phyloP scores from a whole-genome alignment of 1,284 basidiomycete genomes.

The Cutaneotrichosporon arboriforme region DNA sequence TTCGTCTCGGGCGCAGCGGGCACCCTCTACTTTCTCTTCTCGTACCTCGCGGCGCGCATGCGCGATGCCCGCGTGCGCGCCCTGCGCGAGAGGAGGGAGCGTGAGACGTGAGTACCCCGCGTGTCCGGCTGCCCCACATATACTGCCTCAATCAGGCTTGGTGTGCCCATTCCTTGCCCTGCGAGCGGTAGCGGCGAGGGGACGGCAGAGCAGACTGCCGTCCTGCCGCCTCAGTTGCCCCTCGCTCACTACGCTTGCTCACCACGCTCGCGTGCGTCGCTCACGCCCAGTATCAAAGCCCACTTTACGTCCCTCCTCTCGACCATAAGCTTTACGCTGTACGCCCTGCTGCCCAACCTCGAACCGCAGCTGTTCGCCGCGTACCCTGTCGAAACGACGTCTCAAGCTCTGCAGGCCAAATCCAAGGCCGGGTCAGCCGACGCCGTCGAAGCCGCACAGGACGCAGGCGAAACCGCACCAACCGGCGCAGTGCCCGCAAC shows the following conservation, averaged over 20 bases:
- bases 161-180: no score
- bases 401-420: slow-evolving; percentile 31
- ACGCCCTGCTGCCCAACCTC: slow-evolving; percentile 46
- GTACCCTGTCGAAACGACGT: slow-evolving; percentile 40
- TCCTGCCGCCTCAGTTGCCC: neutral
- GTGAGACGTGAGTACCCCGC: slow-evolving; percentile 30
- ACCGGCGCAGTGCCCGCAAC: neutral
- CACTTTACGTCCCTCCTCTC: slow-evolving; percentile 45
- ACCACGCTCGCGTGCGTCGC: no score
- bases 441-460: neutral
- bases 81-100: slow-evolving; percentile 31
- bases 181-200: no score
- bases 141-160: no score
- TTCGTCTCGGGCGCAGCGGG: slow-evolving; percentile 31
- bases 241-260: neutral
- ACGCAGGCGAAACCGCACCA: neutral
- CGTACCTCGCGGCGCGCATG: slow-evolving; percentile 35
- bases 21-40: slow-evolving; percentile 34
- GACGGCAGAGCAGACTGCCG: no score
- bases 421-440: neutral
- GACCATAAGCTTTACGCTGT: slow-evolving; percentile 46
- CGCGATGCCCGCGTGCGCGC: slow-evolving; percentile 34
- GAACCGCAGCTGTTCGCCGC: slow-evolving; percentile 36
- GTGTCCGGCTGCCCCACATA: no score
- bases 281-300: slow-evolving; percentile 44